Evolutionary conservation across 139 green algal genomes (phyloP), one percentile per base, ranked within the genome.

Genomic region (Chlamydomonas applanata): DNA sequence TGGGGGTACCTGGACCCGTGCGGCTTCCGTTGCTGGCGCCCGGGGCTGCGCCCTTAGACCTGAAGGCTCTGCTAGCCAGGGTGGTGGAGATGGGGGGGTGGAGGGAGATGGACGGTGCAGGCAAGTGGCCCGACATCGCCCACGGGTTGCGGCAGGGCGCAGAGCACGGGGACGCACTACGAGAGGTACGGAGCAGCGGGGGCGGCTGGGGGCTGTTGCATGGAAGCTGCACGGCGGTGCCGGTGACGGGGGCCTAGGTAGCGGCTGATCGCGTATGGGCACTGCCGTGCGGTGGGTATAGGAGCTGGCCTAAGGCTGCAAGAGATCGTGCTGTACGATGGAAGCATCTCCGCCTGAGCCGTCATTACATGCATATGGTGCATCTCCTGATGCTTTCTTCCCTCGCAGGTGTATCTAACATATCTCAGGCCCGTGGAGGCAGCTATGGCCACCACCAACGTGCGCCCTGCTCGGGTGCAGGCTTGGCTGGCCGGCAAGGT

Each of bases 21-120:
- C 54, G 56, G 64, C 36, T 71, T 3, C 64, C 64, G 14, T 22
- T 71, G 36, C 64, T 71, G 35, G n/a, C 64, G 3, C 64, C 64
- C 56, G 64, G 64, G 3, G 64, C 64, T 4, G 19, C n/a, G 32
- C 32, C n/a, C 3, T 33, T 71, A 3, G 64, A 71, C 64, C 64
- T 71, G 14, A 71, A 54, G 36, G 19, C 29, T 2, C 64, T 71
- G 19, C 40, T 49, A 5, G 36, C 19, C 29, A 25, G 36, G 64
- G 64, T 71, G 64, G 24, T n/a, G 19, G 33, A 27, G 19, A 19
- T 71, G 35, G 64, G 64, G 22, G 64, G 64, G 17, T 54, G 27
- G 7, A 52, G 30, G 19, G 64, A 22, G 17, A 33, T 34, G 35
- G 22, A 34, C 33, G 30, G 5, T 5, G n/a, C 64, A 20, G 4